Evolutionary conservation across 129 eudicot genomes (phyloP), one percentile per base, ranked within the genome.

Genomic region (Lonicera japonica): DNA sequence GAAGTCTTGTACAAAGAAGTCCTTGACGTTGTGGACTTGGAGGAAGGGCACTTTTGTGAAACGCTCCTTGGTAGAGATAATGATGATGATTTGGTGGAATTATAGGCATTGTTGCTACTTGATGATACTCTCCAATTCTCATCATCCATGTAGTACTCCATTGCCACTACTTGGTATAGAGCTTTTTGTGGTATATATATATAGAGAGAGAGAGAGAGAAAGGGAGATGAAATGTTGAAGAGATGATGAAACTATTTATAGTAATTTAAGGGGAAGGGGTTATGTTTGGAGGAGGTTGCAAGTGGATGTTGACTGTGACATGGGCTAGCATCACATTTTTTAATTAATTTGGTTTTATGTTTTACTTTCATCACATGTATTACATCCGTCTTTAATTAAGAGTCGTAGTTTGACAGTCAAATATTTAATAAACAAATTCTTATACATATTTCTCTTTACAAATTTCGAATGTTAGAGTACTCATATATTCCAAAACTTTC

Each of bases 131-230:
- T 82, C 90, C 88, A 80, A 29, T 29, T 29, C 64, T 89, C 80
- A 68, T 83, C 85, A 46, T 89, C 97, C 85, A 81, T 80, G 66
- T 82, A 79, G 22, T 77, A 77, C 65, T 75, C 77, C 84, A 79
- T 43, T 8, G 36, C 36, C 36, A 43, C 50, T 1, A 43, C 50
- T 14, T 3, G 50, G 16, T 43, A 43, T 1, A 43, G 50, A 43
- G 50, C 1, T 43, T 43, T 43, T 8, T 45, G 0, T 19, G 47
- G 47, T 11, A 23, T n/a, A n/a, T n/a, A n/a, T n/a, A n/a, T n/a
- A n/a, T 57, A 23, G 55, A 25, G 60, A 41, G 60, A 64, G 56
- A 59, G 61, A 60, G 25, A 48, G 73, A 46, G 62, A 54, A 43
- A 21, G 50, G 13, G 56, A 15, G 63, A 11, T 51, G 53, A 68